phyloP scores from a whole-genome alignment of 768 basidiomycete species.

The Russula griseocarnosa region DNA sequence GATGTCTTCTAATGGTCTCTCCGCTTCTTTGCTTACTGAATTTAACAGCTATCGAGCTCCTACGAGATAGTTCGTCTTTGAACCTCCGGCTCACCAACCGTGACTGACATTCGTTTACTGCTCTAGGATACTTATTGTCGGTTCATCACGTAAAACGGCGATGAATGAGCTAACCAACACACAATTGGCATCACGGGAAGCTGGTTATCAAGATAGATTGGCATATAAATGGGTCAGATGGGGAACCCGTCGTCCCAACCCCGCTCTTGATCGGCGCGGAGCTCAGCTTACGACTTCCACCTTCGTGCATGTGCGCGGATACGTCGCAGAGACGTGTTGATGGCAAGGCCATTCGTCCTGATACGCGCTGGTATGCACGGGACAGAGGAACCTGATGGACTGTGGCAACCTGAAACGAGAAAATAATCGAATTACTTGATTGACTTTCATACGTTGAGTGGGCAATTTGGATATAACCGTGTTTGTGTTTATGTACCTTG shows the following conservation, averaged over 20 bases:
- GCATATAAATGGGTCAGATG: background rate
- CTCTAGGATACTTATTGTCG: background rate
- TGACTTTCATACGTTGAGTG: background rate
- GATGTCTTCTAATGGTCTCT: background rate
- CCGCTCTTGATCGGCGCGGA: background rate
- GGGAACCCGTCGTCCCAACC: background rate
- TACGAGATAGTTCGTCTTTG: background rate
- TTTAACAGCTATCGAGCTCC: slow-evolving; percentile 5
- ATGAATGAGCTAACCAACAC: background rate
- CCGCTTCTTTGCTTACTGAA: background rate
- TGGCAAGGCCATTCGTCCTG: background rate
- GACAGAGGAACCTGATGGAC: background rate
- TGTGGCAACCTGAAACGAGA: background rate
- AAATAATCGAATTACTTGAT: background rate
- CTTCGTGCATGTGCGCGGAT: background rate
- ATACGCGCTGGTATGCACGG: background rate
- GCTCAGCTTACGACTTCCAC: background rate
- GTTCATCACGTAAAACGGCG: background rate
- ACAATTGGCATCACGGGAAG: background rate
- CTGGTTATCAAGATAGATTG: background rate
- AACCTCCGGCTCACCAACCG: background rate
- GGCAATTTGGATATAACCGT: background rate
- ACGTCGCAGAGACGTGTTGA: background rate
- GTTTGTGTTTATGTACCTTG: background rate
- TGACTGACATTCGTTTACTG: background rate